phyloP scores from a whole-genome alignment of 768 basidiomycete genomes.

The Paxillus ammoniavirescens region DNA sequence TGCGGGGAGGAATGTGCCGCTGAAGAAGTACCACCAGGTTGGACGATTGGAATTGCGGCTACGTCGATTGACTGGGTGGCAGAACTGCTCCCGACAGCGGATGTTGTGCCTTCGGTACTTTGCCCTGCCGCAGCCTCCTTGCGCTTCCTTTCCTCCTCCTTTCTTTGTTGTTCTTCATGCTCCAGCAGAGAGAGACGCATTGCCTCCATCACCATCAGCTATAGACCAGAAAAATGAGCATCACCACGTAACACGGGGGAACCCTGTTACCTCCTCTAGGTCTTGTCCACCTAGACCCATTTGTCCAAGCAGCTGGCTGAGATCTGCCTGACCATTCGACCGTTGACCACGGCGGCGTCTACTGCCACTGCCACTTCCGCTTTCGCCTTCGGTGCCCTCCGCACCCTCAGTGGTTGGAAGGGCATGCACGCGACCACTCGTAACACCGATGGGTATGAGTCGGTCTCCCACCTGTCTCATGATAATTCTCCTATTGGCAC shows the following conservation, averaged over 20 bases:
- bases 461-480: conserved; percentile 99
- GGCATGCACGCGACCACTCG: conserved; percentile 79
- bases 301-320: conserved; percentile 57
- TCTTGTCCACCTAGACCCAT: conserved; percentile 84
- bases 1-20: conserved; percentile 4
- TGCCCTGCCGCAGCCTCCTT: conserved; percentile 40
- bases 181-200: conserved; percentile 94
- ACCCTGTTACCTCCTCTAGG: conserved; percentile 77
- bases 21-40: conserved; percentile 3
- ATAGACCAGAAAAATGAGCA: conserved; percentile 10
- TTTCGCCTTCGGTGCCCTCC: conserved; percentile 43
- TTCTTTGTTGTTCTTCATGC: conserved; percentile 89
- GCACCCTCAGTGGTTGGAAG: conserved; percentile 55
- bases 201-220: conserved; percentile 99
- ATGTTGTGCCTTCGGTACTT: conserved; percentile 29
- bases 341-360: conserved; percentile 61
- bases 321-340: conserved; percentile 48
- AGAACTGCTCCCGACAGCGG: background rate
- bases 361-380: conserved; percentile 40
- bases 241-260: conserved; percentile 11
- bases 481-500: conserved; percentile 93
- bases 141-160: conserved; percentile 68
- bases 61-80: conserved; percentile 3
- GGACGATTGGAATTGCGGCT: conserved; percentile 3
- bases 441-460: conserved; percentile 94